phyloP scores from a whole-genome alignment of 225 moss, liverwort and hornwort species.

The Asterella californica region DNA sequence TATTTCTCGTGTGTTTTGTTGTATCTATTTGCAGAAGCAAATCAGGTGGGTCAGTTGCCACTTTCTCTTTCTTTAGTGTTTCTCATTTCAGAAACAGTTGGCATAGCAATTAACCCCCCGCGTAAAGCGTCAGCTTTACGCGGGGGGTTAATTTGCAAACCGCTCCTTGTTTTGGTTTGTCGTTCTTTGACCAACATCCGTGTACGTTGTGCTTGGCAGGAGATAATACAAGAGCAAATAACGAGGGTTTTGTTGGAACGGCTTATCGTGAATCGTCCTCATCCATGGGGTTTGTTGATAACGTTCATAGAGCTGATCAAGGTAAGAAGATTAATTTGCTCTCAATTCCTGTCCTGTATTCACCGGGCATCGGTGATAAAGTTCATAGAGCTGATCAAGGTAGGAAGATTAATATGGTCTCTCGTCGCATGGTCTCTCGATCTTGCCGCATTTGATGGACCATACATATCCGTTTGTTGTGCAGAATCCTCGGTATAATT shows the following conservation, averaged over 20 bases:
- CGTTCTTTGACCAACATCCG: not conserved
- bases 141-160: no score
- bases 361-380: not conserved
- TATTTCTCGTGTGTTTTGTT: constrained; percentile 94
- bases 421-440: no score
- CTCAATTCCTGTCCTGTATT: not conserved
- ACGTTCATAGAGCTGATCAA: constrained; percentile 96
- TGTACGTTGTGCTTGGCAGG: constrained; percentile 37
- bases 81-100: no score
- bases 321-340: constrained; percentile 30
- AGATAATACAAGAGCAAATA: constrained; percentile 94
- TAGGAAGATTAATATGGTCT: no score
- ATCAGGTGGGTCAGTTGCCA: constrained; percentile 28
- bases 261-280: constrained; percentile 87
- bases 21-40: constrained; percentile 88
- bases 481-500: constrained; percentile 93
- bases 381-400: no score
- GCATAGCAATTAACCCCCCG: no score
- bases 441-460: not conserved
- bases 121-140: no score
- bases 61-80: not conserved
- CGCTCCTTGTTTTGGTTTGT: no score
- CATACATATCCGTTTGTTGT: not conserved
- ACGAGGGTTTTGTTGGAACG: constrained; percentile 88
- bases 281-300: constrained; percentile 95